Conservation (phyloP, 306 rosid genomes). For the Vachellia collinsii region DNA sequence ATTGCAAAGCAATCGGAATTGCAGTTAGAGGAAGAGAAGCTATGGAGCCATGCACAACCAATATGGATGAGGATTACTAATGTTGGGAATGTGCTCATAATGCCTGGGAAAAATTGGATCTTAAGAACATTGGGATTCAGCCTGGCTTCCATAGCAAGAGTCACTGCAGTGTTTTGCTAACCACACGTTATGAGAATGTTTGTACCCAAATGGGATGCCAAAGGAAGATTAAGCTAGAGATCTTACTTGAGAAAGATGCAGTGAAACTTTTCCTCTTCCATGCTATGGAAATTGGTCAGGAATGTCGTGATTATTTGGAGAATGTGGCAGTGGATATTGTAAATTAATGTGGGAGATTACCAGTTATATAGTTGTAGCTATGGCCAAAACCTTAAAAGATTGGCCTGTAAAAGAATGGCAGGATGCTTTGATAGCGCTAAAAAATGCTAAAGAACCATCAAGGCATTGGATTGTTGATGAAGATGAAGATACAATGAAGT, state of each 20-base stretch:
- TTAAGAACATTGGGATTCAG: conserved; percentile 30
- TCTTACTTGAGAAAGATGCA: conserved; percentile 12
- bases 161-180: conserved; percentile 15
- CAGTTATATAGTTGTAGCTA: neutral
- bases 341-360: conserved; percentile 32
- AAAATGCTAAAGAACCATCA: neutral
- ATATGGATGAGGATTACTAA: neutral
- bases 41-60: neutral
- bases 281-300: neutral
- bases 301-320: neutral
- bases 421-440: neutral
- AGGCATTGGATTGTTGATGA: neutral
- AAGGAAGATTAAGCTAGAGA: neutral
- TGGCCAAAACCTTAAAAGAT: conserved; percentile 16
- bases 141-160: neutral
- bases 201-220: conserved; percentile 28
- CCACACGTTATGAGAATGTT: neutral
- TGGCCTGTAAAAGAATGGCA: neutral
- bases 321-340: conserved; percentile 4
- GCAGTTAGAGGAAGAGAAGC: neutral
- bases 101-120: conserved; percentile 21
- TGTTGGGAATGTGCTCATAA: conserved; percentile 11
- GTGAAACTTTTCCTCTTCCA: conserved; percentile 17
- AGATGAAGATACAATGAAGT: neutral
- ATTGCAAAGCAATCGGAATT: neutral